These are phyloP conservation scores for Epichloe sp. DNA, from an alignment of 2,329 filamentous ascomycete species.

Conservation along the genomic window DNA sequence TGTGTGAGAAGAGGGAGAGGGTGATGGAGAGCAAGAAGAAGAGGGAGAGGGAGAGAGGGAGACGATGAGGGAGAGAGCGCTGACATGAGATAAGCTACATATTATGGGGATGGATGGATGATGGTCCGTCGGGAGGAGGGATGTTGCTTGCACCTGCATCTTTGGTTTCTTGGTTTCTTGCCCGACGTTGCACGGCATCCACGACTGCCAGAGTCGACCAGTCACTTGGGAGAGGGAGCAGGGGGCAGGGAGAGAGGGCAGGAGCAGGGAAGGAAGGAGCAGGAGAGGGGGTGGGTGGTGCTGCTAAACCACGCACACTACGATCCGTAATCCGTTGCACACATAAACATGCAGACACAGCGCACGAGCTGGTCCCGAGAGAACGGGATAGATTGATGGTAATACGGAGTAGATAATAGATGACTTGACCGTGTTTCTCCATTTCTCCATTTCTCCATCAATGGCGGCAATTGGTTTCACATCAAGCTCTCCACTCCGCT, in stretches of 20 bases:
- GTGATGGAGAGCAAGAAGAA: no score
- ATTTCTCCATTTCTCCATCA: neutral
- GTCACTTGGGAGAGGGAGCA: neutral
- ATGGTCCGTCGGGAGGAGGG: neutral
- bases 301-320: neutral
- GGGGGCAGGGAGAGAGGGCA: neutral
- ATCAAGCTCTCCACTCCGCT: no score
- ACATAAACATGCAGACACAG: constrained; percentile 1
- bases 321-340: neutral
- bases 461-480: neutral
- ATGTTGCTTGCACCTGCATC: constrained; percentile 3
- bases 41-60: no score
- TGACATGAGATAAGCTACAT: neutral
- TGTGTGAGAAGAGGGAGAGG: no score
- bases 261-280: neutral
- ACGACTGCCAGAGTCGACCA: neutral
- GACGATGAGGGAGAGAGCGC: neutral
- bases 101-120: no score
- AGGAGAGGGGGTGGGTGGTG: neutral
- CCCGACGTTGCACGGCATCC: constrained; percentile 8
- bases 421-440: neutral
- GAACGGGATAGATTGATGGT: constrained; percentile 4
- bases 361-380: constrained; percentile 7
- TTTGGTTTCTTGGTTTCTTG: neutral
- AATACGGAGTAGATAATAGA: neutral